phyloP scores from a whole-genome alignment of 2,329 filamentous ascomycete genomes.

The Dactylellina haptotyla region DNA sequence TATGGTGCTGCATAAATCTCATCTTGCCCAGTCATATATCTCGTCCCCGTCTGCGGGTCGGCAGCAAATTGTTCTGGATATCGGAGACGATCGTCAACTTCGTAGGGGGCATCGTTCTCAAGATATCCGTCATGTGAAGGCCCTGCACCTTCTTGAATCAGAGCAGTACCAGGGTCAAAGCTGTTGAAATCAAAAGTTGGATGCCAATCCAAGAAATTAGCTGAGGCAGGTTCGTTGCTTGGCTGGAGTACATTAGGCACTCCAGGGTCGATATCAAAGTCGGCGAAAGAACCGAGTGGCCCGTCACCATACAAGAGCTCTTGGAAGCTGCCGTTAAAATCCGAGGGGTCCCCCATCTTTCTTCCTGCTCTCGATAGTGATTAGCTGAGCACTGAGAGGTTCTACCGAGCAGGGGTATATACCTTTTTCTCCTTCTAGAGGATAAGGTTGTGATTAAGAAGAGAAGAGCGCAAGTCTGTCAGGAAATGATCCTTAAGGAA shows the following conservation, averaged over 20 bases:
- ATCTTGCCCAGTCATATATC: not conserved
- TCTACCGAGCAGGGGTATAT: not conserved
- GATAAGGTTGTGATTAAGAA: not conserved
- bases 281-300: not conserved
- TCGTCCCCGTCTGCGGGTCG: not conserved
- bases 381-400: not conserved
- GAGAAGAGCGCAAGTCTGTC: not conserved
- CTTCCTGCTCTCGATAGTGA: too few relatives aligned
- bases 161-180: not conserved
- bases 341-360: conserved; percentile 3
- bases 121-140: not conserved
- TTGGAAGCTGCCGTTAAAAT: conserved; percentile 2
- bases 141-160: not conserved
- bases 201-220: not conserved
- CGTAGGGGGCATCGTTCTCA: conserved; percentile 38
- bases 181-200: not conserved
- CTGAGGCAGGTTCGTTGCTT: not conserved
- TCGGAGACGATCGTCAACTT: not conserved
- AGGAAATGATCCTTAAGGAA: not conserved
- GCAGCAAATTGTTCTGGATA: not conserved
- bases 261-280: not conserved
- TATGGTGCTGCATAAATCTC: conserved; percentile 10
- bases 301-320: conserved; percentile 9
- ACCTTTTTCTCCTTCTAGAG: not conserved
- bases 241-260: not conserved